These are phyloP conservation scores for Apodospora peruviana DNA, from an alignment of 495 filamentous ascomycete species.

Conservation along the genomic window DNA sequence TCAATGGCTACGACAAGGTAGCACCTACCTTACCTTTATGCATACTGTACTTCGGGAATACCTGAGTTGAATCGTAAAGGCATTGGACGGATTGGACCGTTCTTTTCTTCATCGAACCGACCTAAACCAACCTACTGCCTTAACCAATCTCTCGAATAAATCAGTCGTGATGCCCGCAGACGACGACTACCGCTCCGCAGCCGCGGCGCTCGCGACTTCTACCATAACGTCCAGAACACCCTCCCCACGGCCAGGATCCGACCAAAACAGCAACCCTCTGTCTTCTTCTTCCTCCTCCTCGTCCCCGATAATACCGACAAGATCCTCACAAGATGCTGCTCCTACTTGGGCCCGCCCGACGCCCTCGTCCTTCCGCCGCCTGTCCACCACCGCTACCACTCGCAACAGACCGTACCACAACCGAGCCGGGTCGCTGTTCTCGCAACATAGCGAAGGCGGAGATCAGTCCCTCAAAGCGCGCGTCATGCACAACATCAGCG, in stretches of 20 bases:
- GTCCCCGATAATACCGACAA: not conserved
- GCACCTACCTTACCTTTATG: not conserved
- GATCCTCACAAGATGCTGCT: constrained; percentile 3
- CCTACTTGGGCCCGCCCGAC: not conserved
- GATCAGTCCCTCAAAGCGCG: not conserved
- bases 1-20: constrained; percentile 13
- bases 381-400: not conserved
- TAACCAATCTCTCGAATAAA: not conserved
- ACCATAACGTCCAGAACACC: not conserved
- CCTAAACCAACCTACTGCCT: not conserved
- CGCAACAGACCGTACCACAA: not conserved
- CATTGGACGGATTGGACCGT: too few relatives aligned
- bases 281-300: constrained; percentile 11
- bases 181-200: constrained; percentile 19
- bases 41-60: too few relatives aligned
- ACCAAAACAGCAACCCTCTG: not conserved
- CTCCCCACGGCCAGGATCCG: not conserved
- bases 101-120: too few relatives aligned
- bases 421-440: too few relatives aligned
- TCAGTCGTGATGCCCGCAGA: constrained; percentile 16
- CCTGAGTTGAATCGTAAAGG: not conserved
- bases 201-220: constrained; percentile 17
- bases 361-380: not conserved
- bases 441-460: too few relatives aligned
- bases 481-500: constrained; percentile 12